Evolutionary conservation across 2,329 filamentous ascomycete genomes (phyloP), one percentile per base, ranked within the genome.

Genomic region (Talaromyces rugulosus): DNA sequence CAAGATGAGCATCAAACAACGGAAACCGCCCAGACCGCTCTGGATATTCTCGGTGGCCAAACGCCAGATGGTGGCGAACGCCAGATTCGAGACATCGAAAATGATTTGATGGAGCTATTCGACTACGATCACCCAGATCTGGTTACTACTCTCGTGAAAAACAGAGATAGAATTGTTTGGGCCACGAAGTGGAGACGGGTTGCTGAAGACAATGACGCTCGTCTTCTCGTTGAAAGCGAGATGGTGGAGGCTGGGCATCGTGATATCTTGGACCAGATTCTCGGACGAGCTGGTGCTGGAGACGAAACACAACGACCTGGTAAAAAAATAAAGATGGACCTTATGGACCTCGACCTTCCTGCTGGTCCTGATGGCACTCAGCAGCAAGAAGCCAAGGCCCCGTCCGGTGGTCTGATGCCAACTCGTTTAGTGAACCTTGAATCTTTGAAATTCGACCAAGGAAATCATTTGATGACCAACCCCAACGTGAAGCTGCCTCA

Each of bases 381-480:
- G 78, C 28, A 16, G 3, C 57, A 62, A 50, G 73, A 79, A 52
- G 85, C 89, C 64, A 83, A 83, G 54, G 74, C 80, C 27, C 76
- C 79, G 31, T 83, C 92, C 34, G 91, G 93, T 60, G 92, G 92
- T 14, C 81, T 99, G 42, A 90, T 95, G 70, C 95, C 96, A 2
- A 88, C 88, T 67, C 91, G 91, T 72, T 80, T 92, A 52, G 92
- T 99, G 74, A 98, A 98, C 73, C 82, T 99, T 58, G 94, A 99
- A 62, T 98, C 98, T 70, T 85, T 99, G 36, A 85, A 97, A 44
- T 99, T 99, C 73, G 95, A 98, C 69, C 94, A 98, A 77, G 95
- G 95, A 59, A 99, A 98, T 71, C 95, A 99, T 80, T 83, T 99
- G 51, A 99, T 98, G 94, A 98, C 95, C n/a, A 99, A 99, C 70